Base-by-base conservation (phyloP, 306 rosid genomes). In the Quercus gilva region DNA sequence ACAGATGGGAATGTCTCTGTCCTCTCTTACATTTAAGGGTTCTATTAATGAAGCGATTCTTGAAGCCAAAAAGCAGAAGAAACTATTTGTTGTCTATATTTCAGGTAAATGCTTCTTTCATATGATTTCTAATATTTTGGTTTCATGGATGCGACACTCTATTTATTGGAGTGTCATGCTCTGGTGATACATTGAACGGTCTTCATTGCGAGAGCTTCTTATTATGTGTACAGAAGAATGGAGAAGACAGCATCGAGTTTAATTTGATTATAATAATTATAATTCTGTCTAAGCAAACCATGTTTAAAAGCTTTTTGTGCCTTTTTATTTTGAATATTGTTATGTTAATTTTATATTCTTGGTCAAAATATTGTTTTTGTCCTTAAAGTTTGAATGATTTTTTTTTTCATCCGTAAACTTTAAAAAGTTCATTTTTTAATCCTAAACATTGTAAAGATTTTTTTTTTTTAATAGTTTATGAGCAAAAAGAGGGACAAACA, bases 61-160 rank as follows among this genome's bases (percentile, higher is more conserved):
- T 45, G 89, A 86, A 86, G 88, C 92, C 60, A 86, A 86, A 83
- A 89, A 75, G 71, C 90, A 84, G 82, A 89, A 78, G 84, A 89
- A 89, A 58, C 88, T 89, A 5, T 86, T 89, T 84, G 88, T 86
- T 2, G 92, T 89, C 33, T 89, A 82, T 78, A 82, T 86, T 71
- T 86, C 92, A 49, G 90, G 92, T 89, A 55, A 35, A 3, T 74
- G 14, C 35, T 52, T 73, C 25, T 70, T 55, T 25, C 13, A 20
- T 59, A 17, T 45, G 4, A 28, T 41, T 37, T 57, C 4, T 20
- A 31, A 13, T 31, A 23, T 29, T 14, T 8, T 71, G 4, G 15
- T 55, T 78, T 63, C 14, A 6, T 64, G 53, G 51, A 37, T 4
- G 8, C 5, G 6, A 3, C 19, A 29, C 14, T 14, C 26, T 28